Evolutionary conservation across 2,329 filamentous ascomycete species (phyloP).

Genomic region (Calonectria hongkongensis): DNA sequence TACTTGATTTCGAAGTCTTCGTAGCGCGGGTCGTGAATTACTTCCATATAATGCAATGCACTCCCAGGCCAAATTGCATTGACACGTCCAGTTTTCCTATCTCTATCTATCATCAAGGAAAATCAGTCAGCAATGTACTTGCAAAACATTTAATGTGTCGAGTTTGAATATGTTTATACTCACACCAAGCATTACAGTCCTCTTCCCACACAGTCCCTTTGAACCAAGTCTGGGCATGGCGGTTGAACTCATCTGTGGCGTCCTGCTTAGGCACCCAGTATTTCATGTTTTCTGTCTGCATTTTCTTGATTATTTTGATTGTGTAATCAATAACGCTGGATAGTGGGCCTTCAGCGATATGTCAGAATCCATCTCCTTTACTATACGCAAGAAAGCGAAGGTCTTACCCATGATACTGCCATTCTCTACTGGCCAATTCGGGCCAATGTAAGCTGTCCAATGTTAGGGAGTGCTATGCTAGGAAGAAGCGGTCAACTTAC

Average conservation of each 20-base stretch:
- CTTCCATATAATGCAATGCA: conserved; percentile 17
- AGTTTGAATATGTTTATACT: no score
- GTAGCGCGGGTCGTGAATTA: conserved; percentile 1
- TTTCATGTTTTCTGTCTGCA: no score
- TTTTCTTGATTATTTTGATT: no score
- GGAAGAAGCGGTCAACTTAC: neutral
- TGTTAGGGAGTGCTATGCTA: neutral
- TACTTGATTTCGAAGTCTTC: conserved; percentile 31
- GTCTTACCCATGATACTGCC: neutral
- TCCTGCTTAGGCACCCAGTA: no score
- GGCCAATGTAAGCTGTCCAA: neutral
- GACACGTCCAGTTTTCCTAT: conserved; percentile 15
- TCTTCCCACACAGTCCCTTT: no score
- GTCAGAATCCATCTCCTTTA: no score
- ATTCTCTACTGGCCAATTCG: neutral
- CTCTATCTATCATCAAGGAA: neutral
- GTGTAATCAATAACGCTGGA: no score
- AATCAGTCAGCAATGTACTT: neutral
- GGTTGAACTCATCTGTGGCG: no score
- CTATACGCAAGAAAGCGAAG: no score
- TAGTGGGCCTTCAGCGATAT: no score
- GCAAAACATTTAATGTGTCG: no score
- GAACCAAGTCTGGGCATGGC: no score
- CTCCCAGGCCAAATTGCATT: conserved; percentile 32
- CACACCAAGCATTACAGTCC: conserved; percentile 23